phyloP scores from a whole-genome alignment of 495 filamentous ascomycete species.

The Parmelia sp. region DNA sequence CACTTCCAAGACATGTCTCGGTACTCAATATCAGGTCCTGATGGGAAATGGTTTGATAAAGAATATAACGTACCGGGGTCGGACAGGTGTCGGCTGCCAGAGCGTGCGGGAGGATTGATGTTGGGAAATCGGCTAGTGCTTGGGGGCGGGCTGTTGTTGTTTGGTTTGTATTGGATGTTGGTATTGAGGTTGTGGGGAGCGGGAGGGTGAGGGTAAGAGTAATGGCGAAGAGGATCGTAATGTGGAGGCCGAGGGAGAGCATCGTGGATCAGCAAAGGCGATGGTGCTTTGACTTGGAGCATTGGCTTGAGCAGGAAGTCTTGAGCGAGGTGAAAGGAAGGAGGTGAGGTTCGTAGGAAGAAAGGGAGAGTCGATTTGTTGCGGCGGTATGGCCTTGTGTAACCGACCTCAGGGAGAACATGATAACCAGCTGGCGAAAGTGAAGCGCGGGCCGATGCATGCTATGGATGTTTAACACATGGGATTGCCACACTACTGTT shows the following conservation, averaged over 20 bases:
- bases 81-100: constrained; percentile 12
- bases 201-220: constrained; percentile 6
- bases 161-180: constrained; percentile 7
- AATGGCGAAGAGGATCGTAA: neutral
- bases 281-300: neutral
- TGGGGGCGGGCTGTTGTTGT: neutral
- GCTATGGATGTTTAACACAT: neutral
- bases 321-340: neutral
- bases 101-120: neutral
- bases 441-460: neutral
- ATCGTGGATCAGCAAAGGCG: neutral
- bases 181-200: neutral
- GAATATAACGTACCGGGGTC: no score
- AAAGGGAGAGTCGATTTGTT: neutral
- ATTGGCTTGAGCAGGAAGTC: neutral
- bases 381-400: neutral
- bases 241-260: neutral
- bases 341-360: neutral
- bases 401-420: neutral
- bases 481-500: neutral
- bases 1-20: no score
- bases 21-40: no score
- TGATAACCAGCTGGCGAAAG: neutral
- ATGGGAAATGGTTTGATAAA: no score
- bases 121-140: neutral